phyloP scores from a whole-genome alignment of 164 flowering plant genomes.

The Malania oleifera region DNA sequence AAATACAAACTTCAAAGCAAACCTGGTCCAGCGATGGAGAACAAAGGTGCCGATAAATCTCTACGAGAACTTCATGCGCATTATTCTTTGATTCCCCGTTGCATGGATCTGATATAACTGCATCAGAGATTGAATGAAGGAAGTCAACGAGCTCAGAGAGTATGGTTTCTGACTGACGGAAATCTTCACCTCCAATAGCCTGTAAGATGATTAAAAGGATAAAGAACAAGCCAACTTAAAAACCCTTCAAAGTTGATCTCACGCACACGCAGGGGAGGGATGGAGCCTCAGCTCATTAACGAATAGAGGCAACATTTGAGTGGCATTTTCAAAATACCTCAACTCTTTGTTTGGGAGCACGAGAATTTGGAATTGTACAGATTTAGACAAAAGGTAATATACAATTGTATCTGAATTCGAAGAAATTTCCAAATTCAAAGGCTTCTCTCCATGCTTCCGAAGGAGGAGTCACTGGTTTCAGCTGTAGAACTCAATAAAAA shows the following conservation, averaged over 20 bases:
- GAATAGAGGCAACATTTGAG: too few relatives aligned
- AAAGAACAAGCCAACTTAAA: neutral
- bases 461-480: too few relatives aligned
- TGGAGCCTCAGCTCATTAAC: too few relatives aligned
- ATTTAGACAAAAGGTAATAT: too few relatives aligned
- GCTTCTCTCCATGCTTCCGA: too few relatives aligned
- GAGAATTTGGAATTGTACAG: too few relatives aligned
- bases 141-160: conserved; percentile 33
- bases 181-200: conserved; percentile 39
- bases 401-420: too few relatives aligned
- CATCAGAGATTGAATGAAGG: conserved; percentile 33
- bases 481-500: too few relatives aligned
- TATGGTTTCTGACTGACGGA: conserved; percentile 16
- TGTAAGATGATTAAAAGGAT: conserved; percentile 12
- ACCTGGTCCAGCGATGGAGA: conserved; percentile 55
- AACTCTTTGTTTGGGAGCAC: too few relatives aligned
- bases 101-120: conserved; percentile 20
- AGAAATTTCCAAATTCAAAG: too few relatives aligned
- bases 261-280: too few relatives aligned
- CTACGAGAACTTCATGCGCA: conserved; percentile 36
- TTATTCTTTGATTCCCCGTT: conserved; percentile 19
- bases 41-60: conserved; percentile 29
- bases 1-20: neutral
- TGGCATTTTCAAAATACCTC: too few relatives aligned
- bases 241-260: neutral